Percentiles rank a stretch among this genome's conserved stretches.
These are phyloP conservation scores for Linnemannia hyalina DNA, from an alignment of 192 early-diverging fungal species.

Conservation along the genomic window DNA sequence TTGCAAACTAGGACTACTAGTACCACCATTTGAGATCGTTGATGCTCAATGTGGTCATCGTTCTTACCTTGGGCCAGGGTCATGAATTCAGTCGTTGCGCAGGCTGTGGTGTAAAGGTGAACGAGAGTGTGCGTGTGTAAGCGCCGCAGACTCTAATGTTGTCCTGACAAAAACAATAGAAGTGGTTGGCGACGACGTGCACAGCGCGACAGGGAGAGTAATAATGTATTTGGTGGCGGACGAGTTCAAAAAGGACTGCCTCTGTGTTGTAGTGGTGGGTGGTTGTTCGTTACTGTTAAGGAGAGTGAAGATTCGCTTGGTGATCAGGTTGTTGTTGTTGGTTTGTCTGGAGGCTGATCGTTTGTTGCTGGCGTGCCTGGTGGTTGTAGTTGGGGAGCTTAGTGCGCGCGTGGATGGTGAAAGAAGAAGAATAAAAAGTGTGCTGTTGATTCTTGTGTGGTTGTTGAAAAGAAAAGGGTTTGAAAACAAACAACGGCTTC, in stretches of 20 bases:
- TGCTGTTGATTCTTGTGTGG: no score
- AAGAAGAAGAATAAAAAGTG: no score
- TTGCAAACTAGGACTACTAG: neutral
- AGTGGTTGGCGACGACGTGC: neutral
- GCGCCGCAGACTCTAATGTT: neutral
- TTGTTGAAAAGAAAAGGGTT: no score
- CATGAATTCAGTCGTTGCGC: neutral
- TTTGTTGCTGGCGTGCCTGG: no score
- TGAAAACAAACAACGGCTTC: no score
- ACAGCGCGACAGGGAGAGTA: neutral
- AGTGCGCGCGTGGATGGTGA: no score
- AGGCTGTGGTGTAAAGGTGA: neutral
- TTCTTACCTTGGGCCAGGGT: neutral
- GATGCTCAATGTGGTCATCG: neutral
- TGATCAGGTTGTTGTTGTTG: neutral
- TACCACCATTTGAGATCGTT: neutral
- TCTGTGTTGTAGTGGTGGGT: neutral
- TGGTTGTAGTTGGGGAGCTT: no score
- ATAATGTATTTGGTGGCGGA: conserved; percentile 6
- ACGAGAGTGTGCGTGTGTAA: neutral
- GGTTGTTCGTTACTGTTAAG: neutral
- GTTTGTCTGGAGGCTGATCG: no score
- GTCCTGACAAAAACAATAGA: neutral
- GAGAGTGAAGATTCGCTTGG: neutral
- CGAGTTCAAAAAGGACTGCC: neutral